Evolutionary conservation across 495 filamentous ascomycete genomes (phyloP), one percentile per base, ranked within the genome.

Genomic region (Neurospora discreta): DNA sequence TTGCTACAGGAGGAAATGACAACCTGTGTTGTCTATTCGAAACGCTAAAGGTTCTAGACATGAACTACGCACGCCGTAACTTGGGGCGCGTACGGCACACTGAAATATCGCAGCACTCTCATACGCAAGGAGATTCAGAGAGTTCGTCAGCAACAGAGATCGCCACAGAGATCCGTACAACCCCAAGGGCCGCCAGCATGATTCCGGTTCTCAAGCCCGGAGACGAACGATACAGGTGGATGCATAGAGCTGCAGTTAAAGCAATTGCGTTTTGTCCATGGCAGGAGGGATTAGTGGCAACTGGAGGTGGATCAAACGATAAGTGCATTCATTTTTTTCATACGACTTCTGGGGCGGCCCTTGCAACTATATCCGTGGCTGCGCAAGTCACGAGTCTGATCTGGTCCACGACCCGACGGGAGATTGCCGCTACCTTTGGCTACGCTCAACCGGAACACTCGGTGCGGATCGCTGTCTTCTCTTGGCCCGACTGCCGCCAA

Each of bases 211-310:
- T 84, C 15, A 77, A 71, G 10, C 68, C 73, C 7, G 89, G 89
- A 43, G 82, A 85, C 36, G 89, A 92, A 75, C 91, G 89, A 73
- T 89, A 96, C 77, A 86, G 85, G 41, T 93, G 95, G 86, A 43
- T 82, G 9, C 93, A 98, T 80, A 87, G 90, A 16, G 95, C 95
- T 1, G 95, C 95, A 10, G 92, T 98, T 75, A 99, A 99, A 80
- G 95, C 95, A 30, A 94, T 98, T 73, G 95, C 95, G 11, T 98
- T 98, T 81, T 97, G 95, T 58, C 95, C 95, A 6, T 98, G 95
- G 95, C 92, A 94, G 71, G 87, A 90, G 39, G 91, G 91, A 20
- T 84, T 99, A 1, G 82, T 99, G 68, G 95, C 95, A 38, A 97
- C 94, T 9, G 95, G 95, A 1, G 95, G 95, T 38, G 95, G 95